Conservation (phyloP, 768 basidiomycete species). For the Leucocoprinus leucothites region DNA sequence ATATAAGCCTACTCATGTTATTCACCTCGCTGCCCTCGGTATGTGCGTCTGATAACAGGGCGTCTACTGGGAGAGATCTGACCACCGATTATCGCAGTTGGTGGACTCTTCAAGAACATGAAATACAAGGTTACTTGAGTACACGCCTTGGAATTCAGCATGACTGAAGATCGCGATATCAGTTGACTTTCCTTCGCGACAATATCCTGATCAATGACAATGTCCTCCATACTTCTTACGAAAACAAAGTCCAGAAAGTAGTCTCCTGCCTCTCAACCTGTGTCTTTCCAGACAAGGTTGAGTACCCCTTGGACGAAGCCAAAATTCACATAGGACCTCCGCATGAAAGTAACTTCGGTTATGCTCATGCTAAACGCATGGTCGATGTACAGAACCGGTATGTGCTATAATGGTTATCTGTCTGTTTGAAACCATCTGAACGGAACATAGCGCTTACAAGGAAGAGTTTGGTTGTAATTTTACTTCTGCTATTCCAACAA, state of each 20-base stretch:
- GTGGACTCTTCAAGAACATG: slow-evolving; percentile 95
- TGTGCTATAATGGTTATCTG: slow-evolving; percentile 19
- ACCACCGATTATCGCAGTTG: slow-evolving; percentile 49
- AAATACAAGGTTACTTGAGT: slow-evolving; percentile 70
- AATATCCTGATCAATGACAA: slow-evolving; percentile 97
- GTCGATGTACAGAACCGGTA: slow-evolving; percentile 96
- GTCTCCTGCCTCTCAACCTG: slow-evolving; percentile 97
- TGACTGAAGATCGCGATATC: slow-evolving; percentile 2
- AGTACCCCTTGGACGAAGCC: slow-evolving; percentile 88
- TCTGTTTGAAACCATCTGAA: background rate
- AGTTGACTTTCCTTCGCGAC: slow-evolving; percentile 92
- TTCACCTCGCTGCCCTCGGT: slow-evolving; percentile 94
- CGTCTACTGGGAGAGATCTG: background rate
- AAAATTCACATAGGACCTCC: slow-evolving; percentile 93
- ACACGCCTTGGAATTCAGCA: background rate
- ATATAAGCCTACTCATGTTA: slow-evolving; percentile 93
- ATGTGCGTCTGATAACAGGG: slow-evolving; percentile 20
- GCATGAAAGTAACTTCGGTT: slow-evolving; percentile 94
- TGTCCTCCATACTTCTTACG: slow-evolving; percentile 74
- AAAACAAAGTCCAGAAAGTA: slow-evolving; percentile 66
- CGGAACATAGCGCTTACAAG: slow-evolving; percentile 75
- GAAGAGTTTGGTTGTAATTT: slow-evolving; percentile 94
- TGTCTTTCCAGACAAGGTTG: slow-evolving; percentile 94
- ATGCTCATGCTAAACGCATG: slow-evolving; percentile 93
- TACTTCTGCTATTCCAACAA: slow-evolving; percentile 95